Evolutionary conservation across 306 rosid genomes (phyloP).

Genomic region (Vigna radiata): DNA sequence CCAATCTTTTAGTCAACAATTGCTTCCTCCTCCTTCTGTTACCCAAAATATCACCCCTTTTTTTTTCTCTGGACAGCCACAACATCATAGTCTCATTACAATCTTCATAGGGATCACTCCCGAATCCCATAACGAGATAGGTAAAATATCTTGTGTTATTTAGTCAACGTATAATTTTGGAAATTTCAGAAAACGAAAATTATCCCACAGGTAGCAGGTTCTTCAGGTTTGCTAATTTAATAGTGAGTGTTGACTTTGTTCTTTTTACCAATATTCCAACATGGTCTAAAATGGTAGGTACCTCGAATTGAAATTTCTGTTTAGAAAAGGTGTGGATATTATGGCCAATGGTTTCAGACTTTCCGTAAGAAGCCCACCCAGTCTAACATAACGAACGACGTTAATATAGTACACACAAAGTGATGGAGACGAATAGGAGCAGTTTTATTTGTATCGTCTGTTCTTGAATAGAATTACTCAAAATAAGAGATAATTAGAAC

Average conservation of each 20-base stretch:
- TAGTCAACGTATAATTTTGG: slow-evolving; percentile 39
- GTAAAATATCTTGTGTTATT: slow-evolving; percentile 1
- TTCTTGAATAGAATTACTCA: not conserved
- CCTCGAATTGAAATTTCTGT: slow-evolving; percentile 2
- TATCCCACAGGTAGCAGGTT: not conserved
- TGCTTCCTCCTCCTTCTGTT: slow-evolving; percentile 9
- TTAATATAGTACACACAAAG: slow-evolving; percentile 29
- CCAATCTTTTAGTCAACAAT: slow-evolving; percentile 23
- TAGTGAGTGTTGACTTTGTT: slow-evolving; percentile 10
- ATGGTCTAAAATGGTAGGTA: slow-evolving; percentile 13
- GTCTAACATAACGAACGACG: not conserved
- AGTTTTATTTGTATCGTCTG: not conserved
- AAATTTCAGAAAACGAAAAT: not conserved
- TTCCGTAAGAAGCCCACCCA: not conserved
- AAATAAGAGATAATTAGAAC: not conserved
- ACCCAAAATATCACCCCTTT: slow-evolving; percentile 29
- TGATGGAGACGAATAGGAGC: not conserved
- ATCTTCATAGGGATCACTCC: slow-evolving; percentile 3
- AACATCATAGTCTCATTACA: not conserved
- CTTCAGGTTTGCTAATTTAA: slow-evolving; percentile 10
- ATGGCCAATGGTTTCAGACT: not conserved
- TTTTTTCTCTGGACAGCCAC: not conserved
- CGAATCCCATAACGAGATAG: not conserved
- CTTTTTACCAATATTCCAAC: slow-evolving; percentile 16
- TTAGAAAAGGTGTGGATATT: slow-evolving; percentile 26